phyloP scores from a whole-genome alignment of 2,329 filamentous ascomycete genomes.

The Nigrospora osmanthi region DNA sequence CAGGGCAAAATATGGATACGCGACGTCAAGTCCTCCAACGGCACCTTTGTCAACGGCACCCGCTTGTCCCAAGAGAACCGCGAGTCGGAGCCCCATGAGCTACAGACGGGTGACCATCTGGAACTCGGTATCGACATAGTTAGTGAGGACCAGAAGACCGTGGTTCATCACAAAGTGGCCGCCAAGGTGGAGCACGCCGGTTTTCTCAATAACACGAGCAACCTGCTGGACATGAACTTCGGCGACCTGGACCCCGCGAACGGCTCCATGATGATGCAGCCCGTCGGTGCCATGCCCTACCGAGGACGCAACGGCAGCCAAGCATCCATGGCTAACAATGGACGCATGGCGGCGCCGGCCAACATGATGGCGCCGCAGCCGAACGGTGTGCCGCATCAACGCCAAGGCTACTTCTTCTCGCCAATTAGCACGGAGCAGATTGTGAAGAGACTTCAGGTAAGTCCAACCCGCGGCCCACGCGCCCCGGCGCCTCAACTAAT shows the following conservation, averaged over 20 bases:
- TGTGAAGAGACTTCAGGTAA: conserved; percentile 76
- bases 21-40: conserved; percentile 97
- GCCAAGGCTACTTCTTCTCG: conserved; percentile 72
- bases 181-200: conserved; percentile 95
- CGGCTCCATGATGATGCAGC: conserved; percentile 62
- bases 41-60: conserved; percentile 92
- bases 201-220: conserved; percentile 65
- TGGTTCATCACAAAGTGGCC: conserved; percentile 96
- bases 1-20: conserved; percentile 92
- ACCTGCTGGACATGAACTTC: conserved; percentile 82
- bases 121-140: conserved; percentile 98
- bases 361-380: conserved; percentile 39
- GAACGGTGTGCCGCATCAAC: conserved; percentile 61
- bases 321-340: conserved; percentile 53
- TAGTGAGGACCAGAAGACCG: conserved; percentile 95
- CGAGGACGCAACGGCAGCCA: conserved; percentile 64
- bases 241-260: conserved; percentile 82
- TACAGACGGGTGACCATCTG: conserved; percentile 84
- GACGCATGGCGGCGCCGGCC: conserved; percentile 48
- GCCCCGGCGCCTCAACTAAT: conserved; percentile 6
- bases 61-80: conserved; percentile 88
- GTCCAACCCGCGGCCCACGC: conserved; percentile 21
- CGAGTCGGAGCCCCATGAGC: conserved; percentile 90
- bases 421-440: conserved; percentile 92
- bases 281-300: conserved; percentile 60